Evolutionary conservation across 441 rosid genomes (phyloP), one percentile per base, ranked within the genome.

Genomic region (Erodium trifolium): DNA sequence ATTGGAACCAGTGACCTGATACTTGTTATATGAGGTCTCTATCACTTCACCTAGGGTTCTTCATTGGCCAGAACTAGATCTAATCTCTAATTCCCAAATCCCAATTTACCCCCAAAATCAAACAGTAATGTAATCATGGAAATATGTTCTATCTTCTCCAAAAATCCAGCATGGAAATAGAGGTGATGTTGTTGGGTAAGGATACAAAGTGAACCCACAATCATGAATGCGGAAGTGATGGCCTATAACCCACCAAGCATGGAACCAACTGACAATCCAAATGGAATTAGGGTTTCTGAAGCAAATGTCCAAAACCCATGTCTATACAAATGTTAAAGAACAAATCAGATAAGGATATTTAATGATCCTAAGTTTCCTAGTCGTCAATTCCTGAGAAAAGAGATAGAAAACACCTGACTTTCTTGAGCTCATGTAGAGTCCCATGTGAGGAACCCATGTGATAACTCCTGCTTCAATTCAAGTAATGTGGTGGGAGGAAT

Each of bases 31-130:
- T 23, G 27, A 23, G 27, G 27, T 23, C 27, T 23, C 27, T 23
- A 23, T 23, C 27, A 23, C 27, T 23, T 23, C 27, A 23, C 27
- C 27, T 23, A 23, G 1, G 2, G 27, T 2, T 23, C 27, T 23
- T 23, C 27, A 23, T 23, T 23, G 27, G 27, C 2, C 27, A 23
- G 27, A 23, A 23, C 27, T 23, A 23, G 39, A 35, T 5, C 0
- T 35, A 35, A 11, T 45, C 51, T 45, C 51, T n/a, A 45, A 45
- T 45, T 45, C 51, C 51, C 51, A 45, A 45, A 45, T 45, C 51
- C 51, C 51, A 45, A 45, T 45, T 45, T 45, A 45, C 8, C 60
- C 60, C 60, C 60, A 53, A 53, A 53, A 49, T 53, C 13, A 45
- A 9, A 9, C 39, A 35, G 39, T 35, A 35, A 35, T 2, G 8